Evolutionary conservation across 495 filamentous ascomycete species (phyloP).

Genomic region (Clavariopsis aquatica): DNA sequence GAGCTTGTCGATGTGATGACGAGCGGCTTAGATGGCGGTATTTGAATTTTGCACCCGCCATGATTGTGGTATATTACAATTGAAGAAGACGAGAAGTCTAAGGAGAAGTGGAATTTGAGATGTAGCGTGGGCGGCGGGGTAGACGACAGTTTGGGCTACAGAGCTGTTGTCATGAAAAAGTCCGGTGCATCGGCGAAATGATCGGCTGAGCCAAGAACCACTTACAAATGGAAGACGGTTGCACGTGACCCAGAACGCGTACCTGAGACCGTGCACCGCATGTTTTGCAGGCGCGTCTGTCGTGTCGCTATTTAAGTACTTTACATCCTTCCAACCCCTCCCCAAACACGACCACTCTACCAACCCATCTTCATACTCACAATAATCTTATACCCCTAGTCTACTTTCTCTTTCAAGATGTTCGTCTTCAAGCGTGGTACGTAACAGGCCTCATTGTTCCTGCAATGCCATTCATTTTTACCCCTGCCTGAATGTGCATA

Average conservation of each 20-base stretch:
- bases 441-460: slow-evolving; percentile 42
- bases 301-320: slow-evolving; percentile 15
- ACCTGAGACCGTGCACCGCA: slow-evolving; percentile 5
- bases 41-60: slow-evolving; percentile 82
- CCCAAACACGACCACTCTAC: slow-evolving; percentile 17
- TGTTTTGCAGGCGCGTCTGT: slow-evolving; percentile 18
- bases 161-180: slow-evolving; percentile 7
- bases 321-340: slow-evolving; percentile 6
- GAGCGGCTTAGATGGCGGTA: slow-evolving; percentile 83
- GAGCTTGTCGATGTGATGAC: slow-evolving; percentile 83
- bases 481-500: slow-evolving; percentile 1
- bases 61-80: slow-evolving; percentile 43
- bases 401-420: slow-evolving; percentile 49
- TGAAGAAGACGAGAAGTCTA: not conserved
- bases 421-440: slow-evolving; percentile 73
- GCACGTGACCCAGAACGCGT: slow-evolving; percentile 9
- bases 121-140: not conserved
- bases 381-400: slow-evolving; percentile 24
- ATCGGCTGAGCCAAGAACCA: not conserved
- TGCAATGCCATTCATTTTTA: slow-evolving; percentile 33
- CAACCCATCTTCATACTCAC: slow-evolving; percentile 14
- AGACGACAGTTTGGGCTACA: not conserved
- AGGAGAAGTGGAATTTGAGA: not conserved
- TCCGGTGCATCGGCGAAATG: not conserved
- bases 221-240: not conserved